Conservation (phyloP, 768 basidiomycete species). For the Auricularia cornea region DNA sequence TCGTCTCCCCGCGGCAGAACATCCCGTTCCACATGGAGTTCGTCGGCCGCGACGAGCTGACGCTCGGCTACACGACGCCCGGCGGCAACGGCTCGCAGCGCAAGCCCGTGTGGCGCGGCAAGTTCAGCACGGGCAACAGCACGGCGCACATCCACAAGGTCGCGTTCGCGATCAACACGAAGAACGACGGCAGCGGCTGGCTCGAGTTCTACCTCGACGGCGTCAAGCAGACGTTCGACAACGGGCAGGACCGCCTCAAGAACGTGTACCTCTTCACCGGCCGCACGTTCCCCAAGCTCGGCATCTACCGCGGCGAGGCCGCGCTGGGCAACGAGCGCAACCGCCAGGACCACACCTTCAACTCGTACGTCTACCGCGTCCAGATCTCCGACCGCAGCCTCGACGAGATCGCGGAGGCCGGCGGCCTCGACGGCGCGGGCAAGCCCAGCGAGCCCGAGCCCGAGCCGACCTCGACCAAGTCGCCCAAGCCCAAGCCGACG, state of each 20-base stretch:
- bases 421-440: not conserved
- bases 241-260: not conserved
- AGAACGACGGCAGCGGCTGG: not conserved
- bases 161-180: not conserved
- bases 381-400: not conserved
- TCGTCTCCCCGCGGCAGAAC: not conserved
- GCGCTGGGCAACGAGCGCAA: not conserved
- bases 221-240: not conserved
- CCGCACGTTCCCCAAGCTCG: not conserved
- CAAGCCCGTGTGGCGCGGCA: not conserved
- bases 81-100: not conserved
- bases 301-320: not conserved
- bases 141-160: not conserved
- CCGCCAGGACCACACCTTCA: not conserved
- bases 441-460: not conserved
- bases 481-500: not conserved
- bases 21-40: not conserved
- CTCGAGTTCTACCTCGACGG: constrained; percentile 1
- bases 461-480: not conserved
- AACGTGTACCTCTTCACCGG: not conserved
- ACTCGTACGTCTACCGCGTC: not conserved
- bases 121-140: not conserved
- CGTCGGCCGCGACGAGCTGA: not conserved
- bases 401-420: not conserved
- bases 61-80: not conserved